Evolutionary conservation across 73 alveolate genomes (phyloP).

Genomic region (Uronychia setigera): DNA sequence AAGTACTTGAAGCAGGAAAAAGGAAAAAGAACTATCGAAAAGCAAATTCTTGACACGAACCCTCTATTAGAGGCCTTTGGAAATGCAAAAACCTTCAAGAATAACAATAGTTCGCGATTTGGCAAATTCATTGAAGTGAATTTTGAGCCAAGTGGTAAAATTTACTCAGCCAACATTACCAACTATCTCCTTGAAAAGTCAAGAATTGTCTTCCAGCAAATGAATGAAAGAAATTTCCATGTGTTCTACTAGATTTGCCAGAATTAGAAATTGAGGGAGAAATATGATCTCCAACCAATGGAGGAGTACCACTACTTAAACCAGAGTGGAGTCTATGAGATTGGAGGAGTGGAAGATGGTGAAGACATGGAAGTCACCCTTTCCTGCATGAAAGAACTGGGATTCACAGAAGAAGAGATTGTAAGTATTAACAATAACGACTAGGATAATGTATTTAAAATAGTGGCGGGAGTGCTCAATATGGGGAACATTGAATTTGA

Average conservation of each 20-base stretch:
- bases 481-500: slow-evolving; percentile 87
- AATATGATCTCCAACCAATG: slow-evolving; percentile 61
- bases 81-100: slow-evolving; percentile 95
- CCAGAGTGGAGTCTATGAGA: slow-evolving; percentile 52
- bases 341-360: slow-evolving; percentile 74
- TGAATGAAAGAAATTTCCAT: slow-evolving; percentile 91
- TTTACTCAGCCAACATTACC: slow-evolving; percentile 84
- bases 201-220: slow-evolving; percentile 79
- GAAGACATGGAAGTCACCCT: slow-evolving; percentile 74
- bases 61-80: slow-evolving; percentile 99
- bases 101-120: slow-evolving; percentile 93
- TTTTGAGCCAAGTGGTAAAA: slow-evolving; percentile 85
- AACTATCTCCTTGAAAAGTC: slow-evolving; percentile 94
- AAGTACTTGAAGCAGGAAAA: slow-evolving; percentile 49
- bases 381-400: slow-evolving; percentile 86
- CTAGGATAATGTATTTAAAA: slow-evolving; percentile 50
- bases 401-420: slow-evolving; percentile 83
- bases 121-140: slow-evolving; percentile 98
- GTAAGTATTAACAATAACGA: neutral
- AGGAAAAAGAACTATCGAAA: slow-evolving; percentile 73
- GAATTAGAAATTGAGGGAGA: slow-evolving; percentile 57
- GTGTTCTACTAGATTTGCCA: slow-evolving; percentile 83
- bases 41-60: slow-evolving; percentile 94
- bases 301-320: slow-evolving; percentile 73
- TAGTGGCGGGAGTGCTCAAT: slow-evolving; percentile 77